These are phyloP conservation scores for Pseudohalonectria lignicola DNA, from an alignment of 2,329 filamentous ascomycete species.

Conservation along the genomic window DNA sequence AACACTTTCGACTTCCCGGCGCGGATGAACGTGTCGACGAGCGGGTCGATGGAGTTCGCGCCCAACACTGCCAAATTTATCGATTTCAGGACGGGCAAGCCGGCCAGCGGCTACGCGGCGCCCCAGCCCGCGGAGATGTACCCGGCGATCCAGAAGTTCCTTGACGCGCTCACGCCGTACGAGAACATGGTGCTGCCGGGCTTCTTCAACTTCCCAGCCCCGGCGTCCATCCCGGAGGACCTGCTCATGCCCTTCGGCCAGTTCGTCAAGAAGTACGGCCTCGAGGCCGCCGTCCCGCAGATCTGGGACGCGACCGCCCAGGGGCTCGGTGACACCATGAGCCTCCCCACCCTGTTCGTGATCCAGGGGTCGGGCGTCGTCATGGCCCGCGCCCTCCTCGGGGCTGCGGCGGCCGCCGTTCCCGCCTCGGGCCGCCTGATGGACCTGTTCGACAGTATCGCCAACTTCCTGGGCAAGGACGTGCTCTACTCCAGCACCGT, in stretches of 20 bases:
- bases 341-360: constrained; percentile 9
- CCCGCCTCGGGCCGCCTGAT: constrained; percentile 10
- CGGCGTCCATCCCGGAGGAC: constrained; percentile 26
- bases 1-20: constrained; percentile 19
- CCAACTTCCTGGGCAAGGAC: constrained; percentile 9
- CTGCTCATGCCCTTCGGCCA: constrained; percentile 28
- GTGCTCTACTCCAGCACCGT: constrained; percentile 13
- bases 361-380: constrained; percentile 8
- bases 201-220: constrained; percentile 3
- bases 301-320: constrained; percentile 9
- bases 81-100: constrained; percentile 18
- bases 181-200: constrained; percentile 6
- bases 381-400: constrained; percentile 12
- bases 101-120: constrained; percentile 5
- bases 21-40: constrained; percentile 18
- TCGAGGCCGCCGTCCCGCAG: constrained; percentile 20
- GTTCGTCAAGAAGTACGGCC: constrained; percentile 27
- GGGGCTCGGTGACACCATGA: constrained; percentile 10
- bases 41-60: constrained; percentile 14
- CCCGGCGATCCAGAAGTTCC: constrained; percentile 5
- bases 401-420: constrained; percentile 7
- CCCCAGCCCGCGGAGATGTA: constrained; percentile 4
- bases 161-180: constrained; percentile 12
- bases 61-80: constrained; percentile 10
- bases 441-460: constrained; percentile 10